Conservation (phyloP, 2,329 filamentous ascomycete species). For the Verticillium klebahnii region DNA sequence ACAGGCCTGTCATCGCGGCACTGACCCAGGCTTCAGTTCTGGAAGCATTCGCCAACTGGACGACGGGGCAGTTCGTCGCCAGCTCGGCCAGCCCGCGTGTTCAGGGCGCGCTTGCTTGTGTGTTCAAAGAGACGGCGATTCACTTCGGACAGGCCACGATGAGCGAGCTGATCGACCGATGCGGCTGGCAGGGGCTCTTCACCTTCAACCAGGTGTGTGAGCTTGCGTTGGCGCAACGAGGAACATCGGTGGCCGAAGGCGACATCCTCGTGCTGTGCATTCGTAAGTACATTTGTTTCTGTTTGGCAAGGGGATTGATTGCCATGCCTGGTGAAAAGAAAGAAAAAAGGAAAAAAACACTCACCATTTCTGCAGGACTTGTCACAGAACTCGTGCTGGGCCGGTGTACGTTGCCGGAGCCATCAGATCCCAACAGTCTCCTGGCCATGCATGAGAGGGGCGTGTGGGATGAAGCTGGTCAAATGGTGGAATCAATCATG, state of each 20-base stretch:
- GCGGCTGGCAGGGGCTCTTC: conserved; percentile 22
- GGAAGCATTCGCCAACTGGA: conserved; percentile 14
- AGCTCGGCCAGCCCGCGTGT: neutral
- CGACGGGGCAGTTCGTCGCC: conserved; percentile 7
- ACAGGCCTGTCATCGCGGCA: conserved; percentile 17
- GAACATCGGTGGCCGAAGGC: conserved; percentile 20
- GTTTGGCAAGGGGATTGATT: no score
- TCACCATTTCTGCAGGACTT: no score
- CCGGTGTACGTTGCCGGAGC: no score
- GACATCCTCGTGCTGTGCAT: conserved; percentile 22
- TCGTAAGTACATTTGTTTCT: conserved; percentile 13
- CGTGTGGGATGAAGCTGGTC: no score
- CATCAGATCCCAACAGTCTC: no score
- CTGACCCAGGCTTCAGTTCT: conserved; percentile 14
- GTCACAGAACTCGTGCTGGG: no score
- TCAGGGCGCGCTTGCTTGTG: conserved; percentile 6
- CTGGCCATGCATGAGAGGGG: no score
- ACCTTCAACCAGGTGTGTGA: conserved; percentile 19
- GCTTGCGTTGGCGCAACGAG: conserved; percentile 11
- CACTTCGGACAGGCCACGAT: conserved; percentile 4
- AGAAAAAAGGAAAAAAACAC: no score
- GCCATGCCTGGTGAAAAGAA: no score
- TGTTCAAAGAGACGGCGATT: conserved; percentile 8
- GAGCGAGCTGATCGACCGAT: conserved; percentile 19
- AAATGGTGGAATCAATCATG: no score